These are phyloP conservation scores for Cladorrhinum samala DNA, from an alignment of 495 filamentous ascomycete genomes.

Conservation along the genomic window DNA sequence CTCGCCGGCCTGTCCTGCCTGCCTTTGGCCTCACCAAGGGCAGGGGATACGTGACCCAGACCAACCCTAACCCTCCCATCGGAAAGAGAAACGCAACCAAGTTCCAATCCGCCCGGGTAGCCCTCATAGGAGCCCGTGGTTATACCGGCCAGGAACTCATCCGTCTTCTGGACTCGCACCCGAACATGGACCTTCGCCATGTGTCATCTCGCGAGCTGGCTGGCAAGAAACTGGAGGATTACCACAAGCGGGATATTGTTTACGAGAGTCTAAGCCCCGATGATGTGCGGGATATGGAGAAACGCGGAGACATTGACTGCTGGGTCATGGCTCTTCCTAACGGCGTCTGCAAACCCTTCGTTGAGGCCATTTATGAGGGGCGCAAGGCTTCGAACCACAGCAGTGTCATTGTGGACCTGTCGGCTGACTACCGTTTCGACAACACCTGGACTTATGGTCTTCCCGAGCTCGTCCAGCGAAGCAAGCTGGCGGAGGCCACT, in stretches of 20 bases:
- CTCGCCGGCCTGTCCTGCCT: constrained; percentile 31
- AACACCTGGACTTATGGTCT: constrained; percentile 90
- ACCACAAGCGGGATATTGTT: constrained; percentile 84
- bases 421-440: constrained; percentile 93
- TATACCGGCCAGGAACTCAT: constrained; percentile 96
- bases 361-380: constrained; percentile 80
- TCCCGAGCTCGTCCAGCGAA: constrained; percentile 75
- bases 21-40: constrained; percentile 27
- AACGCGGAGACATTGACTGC: constrained; percentile 88
- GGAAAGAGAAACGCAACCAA: constrained; percentile 88
- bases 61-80: constrained; percentile 96
- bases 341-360: constrained; percentile 92
- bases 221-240: constrained; percentile 85
- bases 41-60: constrained; percentile 60
- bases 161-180: constrained; percentile 80
- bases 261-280: constrained; percentile 90
- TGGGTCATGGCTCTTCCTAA: constrained; percentile 99
- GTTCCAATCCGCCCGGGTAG: constrained; percentile 71
- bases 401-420: constrained; percentile 86
- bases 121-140: constrained; percentile 89
- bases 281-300: constrained; percentile 85
- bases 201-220: constrained; percentile 93
- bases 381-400: constrained; percentile 52
- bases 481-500: constrained; percentile 71
- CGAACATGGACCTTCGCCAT: constrained; percentile 88